Evolutionary conservation across 495 filamentous ascomycete genomes (phyloP), one percentile per base, ranked within the genome.

Genomic region (Staphylotrichum longicolle): DNA sequence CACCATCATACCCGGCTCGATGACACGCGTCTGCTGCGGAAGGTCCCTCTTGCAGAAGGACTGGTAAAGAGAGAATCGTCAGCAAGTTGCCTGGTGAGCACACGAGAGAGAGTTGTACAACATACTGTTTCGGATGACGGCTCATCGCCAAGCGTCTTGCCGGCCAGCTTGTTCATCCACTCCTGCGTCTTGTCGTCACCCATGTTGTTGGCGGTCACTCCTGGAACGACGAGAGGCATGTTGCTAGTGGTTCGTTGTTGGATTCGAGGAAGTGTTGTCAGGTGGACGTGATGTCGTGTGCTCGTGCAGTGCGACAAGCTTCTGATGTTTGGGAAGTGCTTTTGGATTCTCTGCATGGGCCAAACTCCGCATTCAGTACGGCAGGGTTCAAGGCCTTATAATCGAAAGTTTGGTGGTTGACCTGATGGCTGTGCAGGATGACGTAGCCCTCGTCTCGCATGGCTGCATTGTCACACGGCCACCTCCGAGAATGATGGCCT

Each of bases 161-260:
- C 89, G 54, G 86, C 83, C 14, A 93, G 78, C 80, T 91, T 90
- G 72, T 80, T 84, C 46, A 74, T 74, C 90, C 90, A 93, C 62
- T 87, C 83, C 44, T 82, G 75, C 63, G 85, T 85, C 70, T 77
- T 72, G 68, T 82, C 78, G 55, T 67, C 70, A 56, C 72, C 78
- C 45, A 75, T 70, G 73, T 78, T 81, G 69, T 79, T 82, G 63
- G 68, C 71, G 74, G 89, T 80, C 76, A 91, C 76, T 69, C 85
- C 88, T 12, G 89, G 89, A 15, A 92, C 83, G 68, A 93, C 86
- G 75, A 93, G 89, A 80, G 90, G 90, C 90, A 93, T 93, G 45
- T 68, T 87, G 80, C 56, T 44, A 48, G 51, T 44, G 52, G 10
- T 39, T 39, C 50, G 10, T 61, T 58, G 20, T 9, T 14, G 37